phyloP scores from a whole-genome alignment of 768 basidiomycete genomes.

The Suillus tomentosus region DNA sequence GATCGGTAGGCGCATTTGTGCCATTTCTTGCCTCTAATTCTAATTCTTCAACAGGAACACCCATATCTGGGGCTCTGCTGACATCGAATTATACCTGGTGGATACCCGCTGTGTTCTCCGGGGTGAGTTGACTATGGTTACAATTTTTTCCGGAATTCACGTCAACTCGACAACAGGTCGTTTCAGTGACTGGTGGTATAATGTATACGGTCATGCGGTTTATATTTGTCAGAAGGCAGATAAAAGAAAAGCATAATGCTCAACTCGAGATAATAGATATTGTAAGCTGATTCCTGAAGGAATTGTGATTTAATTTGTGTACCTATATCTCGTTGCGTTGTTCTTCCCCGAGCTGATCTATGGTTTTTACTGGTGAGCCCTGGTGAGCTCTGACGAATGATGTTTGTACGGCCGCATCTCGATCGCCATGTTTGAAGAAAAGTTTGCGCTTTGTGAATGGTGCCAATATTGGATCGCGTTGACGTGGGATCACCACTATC shows the following conservation, averaged over 20 bases:
- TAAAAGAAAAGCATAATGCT: not conserved
- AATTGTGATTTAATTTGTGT: not conserved
- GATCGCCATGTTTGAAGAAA: not conserved
- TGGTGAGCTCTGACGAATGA: not conserved
- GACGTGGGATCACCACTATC: not conserved
- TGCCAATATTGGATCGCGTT: not conserved
- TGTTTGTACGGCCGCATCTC: not conserved
- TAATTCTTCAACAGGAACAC: conserved; percentile 43
- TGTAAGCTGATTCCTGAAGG: not conserved
- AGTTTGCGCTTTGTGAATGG: not conserved
- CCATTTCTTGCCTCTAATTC: conserved; percentile 9
- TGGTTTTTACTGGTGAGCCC: not conserved
- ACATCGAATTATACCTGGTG: conserved; percentile 55
- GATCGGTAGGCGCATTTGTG: conserved; percentile 19
- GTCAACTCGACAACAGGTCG: not conserved
- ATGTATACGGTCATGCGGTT: not conserved
- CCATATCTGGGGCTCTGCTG: conserved; percentile 60
- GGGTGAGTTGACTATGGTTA: conserved; percentile 27
- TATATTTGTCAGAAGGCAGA: not conserved
- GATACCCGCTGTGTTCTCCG: conserved; percentile 30
- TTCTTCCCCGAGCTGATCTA: not conserved
- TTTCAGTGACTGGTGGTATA: not conserved
- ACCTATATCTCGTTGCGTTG: not conserved
- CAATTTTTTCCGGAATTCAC: not conserved
- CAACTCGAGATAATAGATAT: not conserved